Percentiles rank a stretch among this genome's conserved stretches.
phyloP scores from a whole-genome alignment of 306 rosid species.

The Cyamopsis tetragonoloba region DNA sequence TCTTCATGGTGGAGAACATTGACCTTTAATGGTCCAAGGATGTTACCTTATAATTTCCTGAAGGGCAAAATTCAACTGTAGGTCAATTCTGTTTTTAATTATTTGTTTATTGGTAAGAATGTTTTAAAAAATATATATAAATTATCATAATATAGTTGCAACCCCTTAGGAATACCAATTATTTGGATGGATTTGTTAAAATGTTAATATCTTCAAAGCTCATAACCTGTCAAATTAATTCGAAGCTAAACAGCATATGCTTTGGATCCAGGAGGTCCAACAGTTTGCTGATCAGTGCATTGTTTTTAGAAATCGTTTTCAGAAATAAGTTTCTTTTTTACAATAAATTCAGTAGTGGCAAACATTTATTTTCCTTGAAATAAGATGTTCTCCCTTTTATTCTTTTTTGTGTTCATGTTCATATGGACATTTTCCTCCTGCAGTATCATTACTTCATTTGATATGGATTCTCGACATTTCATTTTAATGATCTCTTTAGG shows the following conservation, averaged over 20 bases:
- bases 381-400: neutral
- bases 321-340: neutral
- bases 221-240: conserved; percentile 2
- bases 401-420: neutral
- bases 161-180: neutral
- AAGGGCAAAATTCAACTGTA: conserved; percentile 1
- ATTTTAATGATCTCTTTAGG: neutral
- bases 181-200: neutral
- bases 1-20: neutral
- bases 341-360: neutral
- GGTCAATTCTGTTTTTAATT: neutral
- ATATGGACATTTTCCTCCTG: neutral
- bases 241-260: neutral
- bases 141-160: neutral
- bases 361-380: neutral
- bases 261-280: neutral
- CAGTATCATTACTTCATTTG: neutral
- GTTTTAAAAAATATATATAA: conserved; percentile 9
- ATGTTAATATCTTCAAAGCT: neutral
- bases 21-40: neutral
- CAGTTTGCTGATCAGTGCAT: neutral
- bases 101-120: neutral
- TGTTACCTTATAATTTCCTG: neutral
- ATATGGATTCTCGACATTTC: neutral
- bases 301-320: neutral